Evolutionary conservation across 176 grass and related monocot genomes (phyloP).

Genomic region (Microstegium vimineum): DNA sequence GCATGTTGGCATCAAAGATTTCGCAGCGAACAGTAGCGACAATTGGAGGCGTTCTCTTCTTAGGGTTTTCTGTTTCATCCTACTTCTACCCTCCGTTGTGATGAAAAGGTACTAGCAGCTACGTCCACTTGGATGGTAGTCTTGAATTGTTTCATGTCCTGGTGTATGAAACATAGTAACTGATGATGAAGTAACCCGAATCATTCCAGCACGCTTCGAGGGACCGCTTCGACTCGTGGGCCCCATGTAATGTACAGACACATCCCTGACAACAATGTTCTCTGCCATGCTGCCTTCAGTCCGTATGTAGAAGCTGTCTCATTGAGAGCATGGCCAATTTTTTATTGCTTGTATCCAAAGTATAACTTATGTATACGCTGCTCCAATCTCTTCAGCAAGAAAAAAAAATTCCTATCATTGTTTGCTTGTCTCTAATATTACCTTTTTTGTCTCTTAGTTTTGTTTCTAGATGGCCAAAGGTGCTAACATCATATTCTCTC

Average conservation of each 20-base stretch:
- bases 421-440: background rate
- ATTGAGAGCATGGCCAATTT: background rate
- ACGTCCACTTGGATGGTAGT: background rate
- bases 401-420: background rate
- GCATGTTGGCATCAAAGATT: conserved; percentile 85
- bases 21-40: conserved; percentile 80
- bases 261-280: background rate
- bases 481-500: background rate
- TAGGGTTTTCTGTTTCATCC: conserved; percentile 76
- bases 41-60: conserved; percentile 72
- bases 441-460: background rate
- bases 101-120: conserved; percentile 25
- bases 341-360: conserved; percentile 15
- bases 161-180: background rate
- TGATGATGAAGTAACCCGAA: conserved; percentile 2
- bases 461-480: background rate
- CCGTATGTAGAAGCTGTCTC: background rate
- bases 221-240: background rate
- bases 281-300: background rate
- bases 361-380: background rate
- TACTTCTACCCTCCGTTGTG: conserved; percentile 83
- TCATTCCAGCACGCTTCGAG: background rate
- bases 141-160: background rate
- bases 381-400: background rate
- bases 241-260: background rate